Evolutionary conservation across 1,139 yeast species (phyloP), one percentile per base, ranked within the genome.

Genomic region (Yamadazyma siamensis): DNA sequence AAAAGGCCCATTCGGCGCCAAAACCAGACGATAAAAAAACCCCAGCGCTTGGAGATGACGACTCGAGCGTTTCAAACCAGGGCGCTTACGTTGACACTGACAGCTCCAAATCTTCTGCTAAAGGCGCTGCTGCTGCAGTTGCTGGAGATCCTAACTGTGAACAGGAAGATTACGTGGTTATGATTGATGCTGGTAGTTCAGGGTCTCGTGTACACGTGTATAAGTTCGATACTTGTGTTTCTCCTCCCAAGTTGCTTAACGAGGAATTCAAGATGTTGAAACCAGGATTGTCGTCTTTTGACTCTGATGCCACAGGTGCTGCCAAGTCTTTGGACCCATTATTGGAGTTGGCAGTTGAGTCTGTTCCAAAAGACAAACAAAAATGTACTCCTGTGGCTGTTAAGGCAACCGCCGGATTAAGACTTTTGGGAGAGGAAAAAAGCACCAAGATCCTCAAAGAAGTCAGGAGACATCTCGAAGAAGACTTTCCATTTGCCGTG

Each of bases 151-250:
- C 39, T 11, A 35, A 38, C 11, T 63, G 71, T 41, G 50, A 54
- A 27, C 55, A 60, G 29, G 54, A 52, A 15, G 63, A 63, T 27
- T 69, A 50, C 41, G 96, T 89, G 21, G 75, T 91, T 17, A 87
- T 91, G 95, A 69, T 91, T 32, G 98, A 91, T 61, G 98, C 97
- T 3, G 98, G 98, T 10, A 87, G 96, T 3, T 83, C 95, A 6
- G 98, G 98, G 19, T 88, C 96, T 15, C 80, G 98, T 56, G 86
- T 91, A 21, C 98, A 91, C 56, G 82, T 91, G 21, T 91, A 91
- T 61, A 80, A 84, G 52, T 91, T 91, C 62, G 85, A 87, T 61
- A 78, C 87, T 33, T 88, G 97, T 52, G 65, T 71, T 33, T 68
- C 82, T 27, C 91, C 95, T 35, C 98, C 98, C 23, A 68, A 61